These are phyloP conservation scores for Microsporum canis DNA, from an alignment of 2,329 filamentous ascomycete genomes.

Conservation along the genomic window DNA sequence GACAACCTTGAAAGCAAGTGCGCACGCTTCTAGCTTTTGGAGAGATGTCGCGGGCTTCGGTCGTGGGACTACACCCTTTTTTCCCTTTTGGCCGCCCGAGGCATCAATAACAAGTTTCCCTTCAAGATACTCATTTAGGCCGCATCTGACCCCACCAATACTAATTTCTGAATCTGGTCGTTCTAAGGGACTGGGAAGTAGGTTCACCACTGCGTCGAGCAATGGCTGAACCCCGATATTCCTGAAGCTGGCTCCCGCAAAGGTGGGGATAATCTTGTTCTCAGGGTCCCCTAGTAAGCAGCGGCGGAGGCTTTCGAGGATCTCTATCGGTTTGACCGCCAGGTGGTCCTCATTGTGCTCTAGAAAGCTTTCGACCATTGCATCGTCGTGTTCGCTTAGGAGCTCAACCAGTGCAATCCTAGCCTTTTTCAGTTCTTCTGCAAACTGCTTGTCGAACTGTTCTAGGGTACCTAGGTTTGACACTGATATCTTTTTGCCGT, in stretches of 20 bases:
- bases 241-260: constrained; percentile 82
- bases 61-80: constrained; percentile 29
- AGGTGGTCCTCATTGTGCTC: constrained; percentile 63
- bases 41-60: constrained; percentile 37
- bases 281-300: constrained; percentile 53
- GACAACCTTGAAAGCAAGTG: constrained; percentile 82
- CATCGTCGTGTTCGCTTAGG: constrained; percentile 79
- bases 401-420: constrained; percentile 68
- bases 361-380: constrained; percentile 72
- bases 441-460: constrained; percentile 39
- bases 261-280: constrained; percentile 70
- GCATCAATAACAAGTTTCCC: constrained; percentile 35
- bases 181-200: constrained; percentile 72
- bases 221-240: constrained; percentile 91
- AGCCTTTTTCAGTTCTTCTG: constrained; percentile 60
- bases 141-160: constrained; percentile 47
- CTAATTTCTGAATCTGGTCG: constrained; percentile 68
- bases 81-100: constrained; percentile 32
- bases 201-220: constrained; percentile 75
- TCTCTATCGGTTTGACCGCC: constrained; percentile 51
- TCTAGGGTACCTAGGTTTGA: constrained; percentile 46
- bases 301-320: constrained; percentile 63
- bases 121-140: constrained; percentile 40
- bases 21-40: constrained; percentile 57
- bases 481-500: constrained; percentile 51